Evolutionary conservation across 495 filamentous ascomycete genomes (phyloP).

Genomic region (Aspergillus sparsus): DNA sequence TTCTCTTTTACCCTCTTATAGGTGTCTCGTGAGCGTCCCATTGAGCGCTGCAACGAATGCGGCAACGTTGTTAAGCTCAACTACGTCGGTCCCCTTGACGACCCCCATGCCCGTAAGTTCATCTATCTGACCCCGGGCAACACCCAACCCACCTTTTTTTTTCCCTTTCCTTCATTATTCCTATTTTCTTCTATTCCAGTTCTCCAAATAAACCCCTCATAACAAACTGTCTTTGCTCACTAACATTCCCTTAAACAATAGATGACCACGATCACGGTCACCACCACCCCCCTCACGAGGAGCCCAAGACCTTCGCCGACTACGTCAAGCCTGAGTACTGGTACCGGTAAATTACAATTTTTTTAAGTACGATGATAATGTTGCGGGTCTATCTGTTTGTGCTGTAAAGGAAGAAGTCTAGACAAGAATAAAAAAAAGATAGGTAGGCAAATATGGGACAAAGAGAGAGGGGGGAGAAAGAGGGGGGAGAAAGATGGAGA

Average conservation of each 20-base stretch:
- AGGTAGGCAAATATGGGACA: slow-evolving; percentile 2
- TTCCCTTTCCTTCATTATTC: not conserved
- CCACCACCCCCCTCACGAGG: slow-evolving; percentile 60
- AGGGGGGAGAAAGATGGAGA: not conserved
- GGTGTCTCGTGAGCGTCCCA: slow-evolving; percentile 85
- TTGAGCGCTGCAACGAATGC: slow-evolving; percentile 94
- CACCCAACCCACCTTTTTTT: not conserved
- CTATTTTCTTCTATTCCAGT: not conserved
- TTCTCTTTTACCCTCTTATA: slow-evolving; percentile 30
- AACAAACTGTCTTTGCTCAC: slow-evolving; percentile 2
- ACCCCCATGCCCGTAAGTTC: slow-evolving; percentile 56
- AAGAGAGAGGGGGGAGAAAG: not conserved
- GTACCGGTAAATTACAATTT: slow-evolving; percentile 56
- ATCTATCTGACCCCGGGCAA: not conserved
- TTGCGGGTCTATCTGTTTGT: slow-evolving; percentile 13
- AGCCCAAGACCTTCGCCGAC: slow-evolving; percentile 92
- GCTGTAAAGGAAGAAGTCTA: slow-evolving; percentile 2
- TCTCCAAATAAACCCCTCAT: too few species aligned
- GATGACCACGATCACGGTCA: slow-evolving; percentile 55
- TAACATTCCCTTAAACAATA: slow-evolving; percentile 23
- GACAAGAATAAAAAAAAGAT: slow-evolving; percentile 15
- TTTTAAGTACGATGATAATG: slow-evolving; percentile 21
- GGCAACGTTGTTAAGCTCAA: slow-evolving; percentile 95
- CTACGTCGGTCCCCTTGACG: slow-evolving; percentile 81
- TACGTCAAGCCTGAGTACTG: slow-evolving; percentile 90